Conservation (phyloP, 352 stramenopile species). For the Globisporangium orthogonon region DNA sequence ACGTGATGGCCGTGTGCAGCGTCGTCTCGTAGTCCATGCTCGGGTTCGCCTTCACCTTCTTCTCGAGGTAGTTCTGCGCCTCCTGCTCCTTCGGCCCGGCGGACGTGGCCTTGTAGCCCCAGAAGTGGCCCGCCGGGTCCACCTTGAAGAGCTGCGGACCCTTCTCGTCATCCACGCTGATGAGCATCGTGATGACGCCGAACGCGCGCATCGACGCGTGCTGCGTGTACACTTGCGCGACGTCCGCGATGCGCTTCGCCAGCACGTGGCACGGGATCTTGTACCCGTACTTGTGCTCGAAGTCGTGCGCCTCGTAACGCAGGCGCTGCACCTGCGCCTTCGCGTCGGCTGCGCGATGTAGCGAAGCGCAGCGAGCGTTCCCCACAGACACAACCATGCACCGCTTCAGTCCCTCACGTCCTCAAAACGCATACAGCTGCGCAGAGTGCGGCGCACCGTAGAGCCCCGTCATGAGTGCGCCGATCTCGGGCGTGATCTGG, state of each 20-base stretch:
- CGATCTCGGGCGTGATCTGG: conserved; percentile 93
- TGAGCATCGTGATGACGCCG: conserved; percentile 93
- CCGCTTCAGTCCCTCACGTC: no score
- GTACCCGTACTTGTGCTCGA: conserved; percentile 97
- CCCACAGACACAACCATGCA: not conserved
- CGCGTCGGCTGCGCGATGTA: conserved; percentile 64
- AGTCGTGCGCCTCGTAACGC: conserved; percentile 96
- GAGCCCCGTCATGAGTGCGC: conserved; percentile 93
- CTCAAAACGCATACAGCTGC: no score
- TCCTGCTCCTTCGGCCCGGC: conserved; percentile 97
- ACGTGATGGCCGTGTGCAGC: conserved; percentile 95
- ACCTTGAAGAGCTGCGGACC: conserved; percentile 97
- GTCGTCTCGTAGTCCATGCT: conserved; percentile 91
- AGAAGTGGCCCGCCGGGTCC: conserved; percentile 97
- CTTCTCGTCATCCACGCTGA: conserved; percentile 97
- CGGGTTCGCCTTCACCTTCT: conserved; percentile 92
- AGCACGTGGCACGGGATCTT: conserved; percentile 92
- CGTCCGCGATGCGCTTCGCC: conserved; percentile 96
- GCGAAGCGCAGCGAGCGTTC: not conserved
- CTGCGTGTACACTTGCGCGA: conserved; percentile 95
- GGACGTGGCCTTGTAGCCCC: conserved; percentile 92
- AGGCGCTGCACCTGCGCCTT: conserved; percentile 93
- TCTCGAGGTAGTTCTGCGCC: conserved; percentile 99
- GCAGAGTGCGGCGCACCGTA: conserved; percentile 35
- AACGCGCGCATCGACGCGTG: conserved; percentile 94